A percentile compares a stretch with the other conserved stretches of the same genome.
Evolutionary conservation across 1,284 basidiomycete species (phyloP).

Genomic region (Rhodotorula mucilaginosa): DNA sequence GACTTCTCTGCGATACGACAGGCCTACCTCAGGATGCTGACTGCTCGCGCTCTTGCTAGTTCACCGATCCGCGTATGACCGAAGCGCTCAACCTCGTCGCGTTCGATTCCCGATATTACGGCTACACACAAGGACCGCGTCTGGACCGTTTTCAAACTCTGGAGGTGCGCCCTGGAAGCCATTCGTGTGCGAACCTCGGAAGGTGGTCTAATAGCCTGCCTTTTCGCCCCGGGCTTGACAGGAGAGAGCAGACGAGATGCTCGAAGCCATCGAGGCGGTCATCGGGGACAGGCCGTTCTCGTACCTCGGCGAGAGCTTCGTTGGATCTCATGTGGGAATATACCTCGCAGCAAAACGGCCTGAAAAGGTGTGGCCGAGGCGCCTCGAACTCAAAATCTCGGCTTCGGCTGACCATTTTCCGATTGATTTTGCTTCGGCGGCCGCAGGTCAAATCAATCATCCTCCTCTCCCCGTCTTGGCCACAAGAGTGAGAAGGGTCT

Average conservation of each 20-base stretch:
- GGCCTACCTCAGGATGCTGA: not conserved
- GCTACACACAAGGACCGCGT: not conserved
- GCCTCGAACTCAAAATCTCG: no score
- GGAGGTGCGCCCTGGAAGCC: constrained; percentile 1
- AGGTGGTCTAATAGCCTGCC: not conserved
- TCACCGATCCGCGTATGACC: constrained; percentile 8
- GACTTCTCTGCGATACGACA: not conserved
- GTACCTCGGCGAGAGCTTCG: constrained; percentile 19
- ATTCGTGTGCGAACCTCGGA: no score
- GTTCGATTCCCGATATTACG: constrained; percentile 25
- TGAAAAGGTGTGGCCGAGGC: constrained; percentile 1
- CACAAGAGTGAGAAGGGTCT: constrained; percentile 12
- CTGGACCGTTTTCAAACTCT: constrained; percentile 14
- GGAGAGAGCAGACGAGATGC: constrained; percentile 25
- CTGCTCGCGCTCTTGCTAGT: not conserved
- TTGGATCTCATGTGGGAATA: constrained; percentile 13
- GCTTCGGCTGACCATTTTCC: not conserved
- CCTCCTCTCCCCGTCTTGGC: constrained; percentile 16
- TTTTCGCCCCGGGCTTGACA: not conserved
- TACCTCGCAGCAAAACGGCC: constrained; percentile 16
- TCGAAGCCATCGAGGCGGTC: constrained; percentile 21
- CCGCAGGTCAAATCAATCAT: constrained; percentile 14
- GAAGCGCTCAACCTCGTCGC: constrained; percentile 20
- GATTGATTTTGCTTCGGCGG: no score
- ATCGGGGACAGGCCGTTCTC: constrained; percentile 14